Evolutionary conservation across 768 basidiomycete species (phyloP).

Genomic region (Calocybe indica): DNA sequence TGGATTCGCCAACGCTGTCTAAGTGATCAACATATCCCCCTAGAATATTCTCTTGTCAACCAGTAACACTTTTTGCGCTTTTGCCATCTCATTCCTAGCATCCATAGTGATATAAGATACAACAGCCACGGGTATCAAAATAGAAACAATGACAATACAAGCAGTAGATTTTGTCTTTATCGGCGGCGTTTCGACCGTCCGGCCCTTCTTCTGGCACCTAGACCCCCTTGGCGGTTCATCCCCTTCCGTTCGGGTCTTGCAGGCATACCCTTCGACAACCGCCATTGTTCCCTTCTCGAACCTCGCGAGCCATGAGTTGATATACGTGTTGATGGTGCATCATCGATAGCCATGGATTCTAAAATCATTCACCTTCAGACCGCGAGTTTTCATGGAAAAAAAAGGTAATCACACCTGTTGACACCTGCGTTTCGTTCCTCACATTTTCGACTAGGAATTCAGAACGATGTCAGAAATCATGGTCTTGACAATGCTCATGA

Average conservation of each 20-base stretch:
- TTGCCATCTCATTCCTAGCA: too few relatives aligned
- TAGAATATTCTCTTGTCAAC: too few relatives aligned
- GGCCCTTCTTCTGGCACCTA: conserved; percentile 57
- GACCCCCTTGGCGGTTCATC: conserved; percentile 63
- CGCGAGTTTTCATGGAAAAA: conserved; percentile 1
- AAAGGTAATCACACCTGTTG: conserved; percentile 25
- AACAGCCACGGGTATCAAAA: too few relatives aligned
- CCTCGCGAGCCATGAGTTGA: conserved; percentile 81
- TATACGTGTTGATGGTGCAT: conserved; percentile 32
- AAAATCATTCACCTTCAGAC: conserved; percentile 11
- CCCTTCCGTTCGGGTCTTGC: conserved; percentile 43
- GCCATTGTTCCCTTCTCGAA: conserved; percentile 78
- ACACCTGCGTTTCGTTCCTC: conserved; percentile 19
- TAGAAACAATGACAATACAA: too few relatives aligned
- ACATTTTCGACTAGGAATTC: conserved; percentile 17
- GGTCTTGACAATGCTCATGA: conserved; percentile 14
- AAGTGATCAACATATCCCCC: background rate
- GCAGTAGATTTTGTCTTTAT: conserved; percentile 24
- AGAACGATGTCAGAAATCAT: conserved; percentile 28
- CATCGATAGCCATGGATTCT: conserved; percentile 56
- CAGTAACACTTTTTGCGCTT: too few relatives aligned
- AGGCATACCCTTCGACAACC: conserved; percentile 69
- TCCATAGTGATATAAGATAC: too few relatives aligned
- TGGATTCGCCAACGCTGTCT: conserved; percentile 15
- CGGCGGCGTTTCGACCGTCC: conserved; percentile 69